A percentile compares a stretch with the other conserved stretches of the same genome.
phyloP scores from a whole-genome alignment of 345 rosid genomes.

The Eucalyptus microcorys region DNA sequence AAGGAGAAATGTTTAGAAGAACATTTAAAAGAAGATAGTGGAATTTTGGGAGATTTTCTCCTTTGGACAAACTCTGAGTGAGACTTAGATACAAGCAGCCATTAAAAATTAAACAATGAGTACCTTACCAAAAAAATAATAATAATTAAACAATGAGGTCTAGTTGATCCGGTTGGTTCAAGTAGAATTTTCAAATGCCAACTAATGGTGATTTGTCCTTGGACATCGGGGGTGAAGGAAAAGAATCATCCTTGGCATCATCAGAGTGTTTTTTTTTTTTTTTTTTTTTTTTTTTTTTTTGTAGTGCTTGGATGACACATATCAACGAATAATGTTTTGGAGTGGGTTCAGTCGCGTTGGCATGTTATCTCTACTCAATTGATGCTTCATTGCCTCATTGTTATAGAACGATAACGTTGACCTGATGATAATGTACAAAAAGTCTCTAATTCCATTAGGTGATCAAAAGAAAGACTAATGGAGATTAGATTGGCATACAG shows the following conservation, averaged over 20 bases:
- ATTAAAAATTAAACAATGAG: neutral
- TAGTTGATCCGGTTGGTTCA: neutral
- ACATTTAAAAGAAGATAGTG: neutral
- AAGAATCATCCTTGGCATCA: neutral
- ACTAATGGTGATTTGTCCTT: neutral
- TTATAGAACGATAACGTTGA: neutral
- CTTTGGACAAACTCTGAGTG: neutral
- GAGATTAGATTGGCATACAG: neutral
- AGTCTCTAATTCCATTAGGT: neutral
- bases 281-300: rapidly evolving
- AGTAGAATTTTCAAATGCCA: neutral
- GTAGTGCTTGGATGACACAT: neutral
- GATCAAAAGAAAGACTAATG: neutral
- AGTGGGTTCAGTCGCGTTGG: no score
- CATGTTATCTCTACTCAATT: neutral
- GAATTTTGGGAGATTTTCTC: neutral
- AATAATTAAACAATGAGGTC: neutral
- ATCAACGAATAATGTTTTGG: neutral
- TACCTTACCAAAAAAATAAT: no score
- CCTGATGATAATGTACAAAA: neutral
- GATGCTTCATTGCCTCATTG: no score
- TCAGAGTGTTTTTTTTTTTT: neutral
- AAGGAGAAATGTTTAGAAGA: neutral
- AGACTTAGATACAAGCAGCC: neutral
- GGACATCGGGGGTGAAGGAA: no score